Base-by-base conservation (phyloP, 2,329 filamentous ascomycete species). In the Plenodomus biglobosus region DNA sequence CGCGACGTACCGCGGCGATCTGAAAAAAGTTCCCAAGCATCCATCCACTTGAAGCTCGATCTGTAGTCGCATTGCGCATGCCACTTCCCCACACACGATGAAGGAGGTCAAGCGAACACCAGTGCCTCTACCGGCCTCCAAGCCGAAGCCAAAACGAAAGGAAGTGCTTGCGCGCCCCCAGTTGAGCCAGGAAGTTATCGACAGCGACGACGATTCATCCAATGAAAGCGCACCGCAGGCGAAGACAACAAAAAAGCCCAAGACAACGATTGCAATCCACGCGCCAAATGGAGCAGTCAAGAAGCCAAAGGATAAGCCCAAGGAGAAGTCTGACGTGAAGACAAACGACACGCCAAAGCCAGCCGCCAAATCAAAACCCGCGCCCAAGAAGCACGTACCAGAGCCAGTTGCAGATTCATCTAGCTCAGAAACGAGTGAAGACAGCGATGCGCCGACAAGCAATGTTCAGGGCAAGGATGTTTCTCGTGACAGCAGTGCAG, bases 121-220 rank as follows among this genome's bases (percentile, higher is more conserved):
- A 17, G 64, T 74, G 21, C 65, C 70, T 15, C 42, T 72, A 11
- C 69, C 70, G 16, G 61, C 59, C 41, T 53, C 60, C 19, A 67
- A 59, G 36, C 42, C 59, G 8, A 69, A 69, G 37, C 48, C 50
- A 7, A 65, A 68, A 48, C 32, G 52, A 2, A 55, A 55, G 27
- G 35, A 35, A 17, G 50, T 50, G 13, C 50, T 56, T 37, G 50
- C 61, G 38, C 68, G 65, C 56, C 32, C 55, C 34, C 47, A 50
- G 42, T 55, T 71, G 57, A 73, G 71, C 56, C 57, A 65, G 44
- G 72, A 75, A 59, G 60, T 67, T 16, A 50, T 74, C 11, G 56
- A 53, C 16, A 65, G 62, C 44, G 66, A 66, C 49, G 66, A 69
- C 57, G 63, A 70, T 47, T 68, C 65, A 18, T 50, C 55, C 24